Conservation (phyloP, 2,329 filamentous ascomycete genomes). For the Colletotrichum spaethianum region DNA sequence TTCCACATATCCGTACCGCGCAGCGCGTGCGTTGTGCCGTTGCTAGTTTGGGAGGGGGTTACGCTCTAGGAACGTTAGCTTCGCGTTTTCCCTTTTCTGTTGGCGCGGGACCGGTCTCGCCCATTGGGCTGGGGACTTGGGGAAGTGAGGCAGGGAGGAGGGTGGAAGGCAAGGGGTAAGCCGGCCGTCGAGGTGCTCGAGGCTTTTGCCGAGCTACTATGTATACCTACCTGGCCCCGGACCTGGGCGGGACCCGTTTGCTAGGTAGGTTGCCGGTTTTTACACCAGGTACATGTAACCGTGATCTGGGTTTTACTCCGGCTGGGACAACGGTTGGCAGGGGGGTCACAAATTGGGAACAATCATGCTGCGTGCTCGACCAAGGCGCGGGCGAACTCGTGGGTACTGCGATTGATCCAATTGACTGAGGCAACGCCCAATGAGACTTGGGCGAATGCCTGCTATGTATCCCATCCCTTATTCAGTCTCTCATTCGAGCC, state of each 20-base stretch:
- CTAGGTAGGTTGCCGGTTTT: not conserved
- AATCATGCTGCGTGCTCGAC: not conserved
- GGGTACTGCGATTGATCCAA: conserved; percentile 12
- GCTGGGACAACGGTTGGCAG: not conserved
- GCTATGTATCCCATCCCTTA: too few relatives aligned
- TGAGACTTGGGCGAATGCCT: conserved; percentile 17
- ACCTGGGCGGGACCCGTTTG: conserved; percentile 11
- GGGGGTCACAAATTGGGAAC: not conserved
- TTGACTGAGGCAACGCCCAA: conserved; percentile 5
- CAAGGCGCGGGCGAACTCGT: not conserved
- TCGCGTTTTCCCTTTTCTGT: not conserved
- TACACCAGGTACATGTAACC: conserved; percentile 37
- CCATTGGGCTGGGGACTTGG: not conserved
- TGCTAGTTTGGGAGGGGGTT: not conserved
- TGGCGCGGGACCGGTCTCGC: conserved; percentile 1
- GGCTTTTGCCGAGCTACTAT: not conserved
- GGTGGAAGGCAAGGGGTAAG: not conserved
- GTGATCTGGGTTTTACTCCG: conserved; percentile 4
- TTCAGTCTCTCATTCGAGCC: not conserved
- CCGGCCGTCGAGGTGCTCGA: not conserved
- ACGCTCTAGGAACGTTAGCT: conserved; percentile 20
- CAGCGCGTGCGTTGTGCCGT: conserved; percentile 11
- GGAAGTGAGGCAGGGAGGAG: not conserved
- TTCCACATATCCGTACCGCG: conserved; percentile 23
- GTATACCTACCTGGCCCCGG: conserved; percentile 9